Evolutionary conservation across 2,329 filamentous ascomycete species (phyloP), one percentile per base, ranked within the genome.

Genomic region (Periconia macrospinosa): DNA sequence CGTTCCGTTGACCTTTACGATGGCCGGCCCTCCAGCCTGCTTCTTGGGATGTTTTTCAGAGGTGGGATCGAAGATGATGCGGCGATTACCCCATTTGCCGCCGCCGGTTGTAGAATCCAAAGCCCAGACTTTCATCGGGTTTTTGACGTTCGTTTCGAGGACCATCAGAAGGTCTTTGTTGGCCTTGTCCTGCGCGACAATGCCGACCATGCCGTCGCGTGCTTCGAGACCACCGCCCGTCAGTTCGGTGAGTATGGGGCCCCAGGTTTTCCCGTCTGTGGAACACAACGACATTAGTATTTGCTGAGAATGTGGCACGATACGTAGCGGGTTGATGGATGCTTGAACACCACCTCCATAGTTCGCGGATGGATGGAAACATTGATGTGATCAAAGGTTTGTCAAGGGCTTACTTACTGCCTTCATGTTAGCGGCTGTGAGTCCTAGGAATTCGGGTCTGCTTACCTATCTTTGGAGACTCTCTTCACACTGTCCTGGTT

Each of bases 401-500:
- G 3, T 27, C 8, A 27, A 3, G 23, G 23, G 23, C 23, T 27
- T 27, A 27, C 23, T 27, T 27, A 27, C 23, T 27, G 23, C 23
- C 3, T 3, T 27, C 23, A 27, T 27, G 23, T 27, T 27, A 27
- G 23, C 23, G 23, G 23, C 8, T 3, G 8, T 27, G 23, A 27
- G 23, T 27, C 23, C 8, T 27, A 27, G 23, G 3, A 27, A 27
- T 8, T 27, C 8, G 23, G 8, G 23, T 27, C 23, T 5, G 23
- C 23, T 27, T 27, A 27, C 23, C 23, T 19, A 17, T 47, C 35
- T 2, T 11, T 30, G 11, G 45, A 47, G 15, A 41, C 30, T 18
- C 27, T 37, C 30, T 47, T 47, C 30, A 47, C 45, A 10, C 17
- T 41, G 17, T 47, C 45, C 17, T 47, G 45, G 23, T 47, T 19